phyloP scores from a whole-genome alignment of 202 grass and related monocot genomes.

The Elaeis oleifera region DNA sequence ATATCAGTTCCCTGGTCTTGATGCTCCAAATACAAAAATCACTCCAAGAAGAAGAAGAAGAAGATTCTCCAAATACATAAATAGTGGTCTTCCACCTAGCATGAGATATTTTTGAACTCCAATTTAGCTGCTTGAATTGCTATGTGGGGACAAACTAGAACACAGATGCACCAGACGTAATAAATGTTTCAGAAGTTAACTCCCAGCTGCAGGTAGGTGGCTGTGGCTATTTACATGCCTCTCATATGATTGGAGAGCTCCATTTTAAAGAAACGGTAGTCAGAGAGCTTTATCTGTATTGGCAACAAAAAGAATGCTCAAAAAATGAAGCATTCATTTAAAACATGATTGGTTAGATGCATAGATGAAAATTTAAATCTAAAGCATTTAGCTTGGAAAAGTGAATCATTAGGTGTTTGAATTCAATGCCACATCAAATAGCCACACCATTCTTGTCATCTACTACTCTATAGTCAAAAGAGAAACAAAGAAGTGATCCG shows the following conservation, averaged over 20 bases:
- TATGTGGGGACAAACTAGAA: slow-evolving; percentile 4
- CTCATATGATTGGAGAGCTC: slow-evolving; percentile 58
- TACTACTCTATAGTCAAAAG: too few relatives aligned
- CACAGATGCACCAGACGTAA: slow-evolving; percentile 54
- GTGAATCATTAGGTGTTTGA: too few relatives aligned
- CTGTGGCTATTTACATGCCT: slow-evolving; percentile 79
- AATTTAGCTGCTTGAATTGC: slow-evolving; percentile 4
- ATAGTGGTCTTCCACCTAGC: slow-evolving; percentile 56
- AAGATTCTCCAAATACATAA: slow-evolving; percentile 16
- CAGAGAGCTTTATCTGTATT: slow-evolving; percentile 80
- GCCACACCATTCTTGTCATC: too few relatives aligned
- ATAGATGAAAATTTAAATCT: too few relatives aligned
- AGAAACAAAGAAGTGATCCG: too few relatives aligned
- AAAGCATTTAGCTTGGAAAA: too few relatives aligned
- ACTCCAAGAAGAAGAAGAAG: too few relatives aligned
- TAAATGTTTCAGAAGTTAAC: slow-evolving; percentile 78
- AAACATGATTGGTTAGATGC: slow-evolving; percentile 7
- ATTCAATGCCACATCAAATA: too few relatives aligned
- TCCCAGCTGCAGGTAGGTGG: slow-evolving; percentile 43
- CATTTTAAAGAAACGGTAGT: slow-evolving; percentile 53
- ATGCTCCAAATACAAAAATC: slow-evolving; percentile 51
- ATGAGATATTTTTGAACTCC: slow-evolving; percentile 19
- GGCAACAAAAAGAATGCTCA: not conserved
- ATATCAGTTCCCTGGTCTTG: slow-evolving; percentile 66
- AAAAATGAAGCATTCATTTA: not conserved